These are phyloP conservation scores for Podospora conica DNA, from an alignment of 495 filamentous ascomycete species.

Conservation along the genomic window DNA sequence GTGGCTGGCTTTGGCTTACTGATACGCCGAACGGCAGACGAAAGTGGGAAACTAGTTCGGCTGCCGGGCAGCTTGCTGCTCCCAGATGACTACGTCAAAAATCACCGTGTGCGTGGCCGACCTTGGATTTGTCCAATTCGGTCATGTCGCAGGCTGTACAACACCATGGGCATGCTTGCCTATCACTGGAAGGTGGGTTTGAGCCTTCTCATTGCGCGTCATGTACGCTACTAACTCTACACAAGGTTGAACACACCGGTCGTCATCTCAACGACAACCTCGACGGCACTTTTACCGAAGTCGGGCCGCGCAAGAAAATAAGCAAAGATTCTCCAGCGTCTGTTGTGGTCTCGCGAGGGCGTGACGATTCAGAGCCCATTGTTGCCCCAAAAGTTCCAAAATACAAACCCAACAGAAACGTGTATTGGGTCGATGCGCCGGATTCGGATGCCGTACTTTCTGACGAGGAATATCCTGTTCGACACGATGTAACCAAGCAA, in stretches of 20 bases:
- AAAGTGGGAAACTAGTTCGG: background rate
- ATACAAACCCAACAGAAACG: background rate
- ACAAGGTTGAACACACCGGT: background rate
- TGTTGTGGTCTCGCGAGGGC: background rate
- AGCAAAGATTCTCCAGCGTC: background rate
- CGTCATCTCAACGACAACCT: background rate
- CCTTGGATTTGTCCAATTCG: background rate
- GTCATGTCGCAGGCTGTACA: background rate
- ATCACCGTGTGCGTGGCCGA: background rate
- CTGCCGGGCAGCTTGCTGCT: background rate
- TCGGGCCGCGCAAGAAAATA: background rate
- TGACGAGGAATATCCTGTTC: background rate
- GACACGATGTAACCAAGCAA: background rate
- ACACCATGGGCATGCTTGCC: background rate
- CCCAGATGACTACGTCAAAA: background rate
- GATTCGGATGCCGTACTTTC: background rate
- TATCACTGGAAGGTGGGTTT: background rate
- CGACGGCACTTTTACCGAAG: background rate
- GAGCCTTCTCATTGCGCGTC: background rate
- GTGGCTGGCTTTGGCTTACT: too few species aligned
- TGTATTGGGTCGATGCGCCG: background rate
- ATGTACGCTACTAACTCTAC: background rate
- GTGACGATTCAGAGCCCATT: background rate
- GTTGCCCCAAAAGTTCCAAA: background rate
- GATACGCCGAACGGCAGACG: too few species aligned